Conservation (phyloP, 2,329 filamentous ascomycete species). For the Cordyceps cateniannulata region DNA sequence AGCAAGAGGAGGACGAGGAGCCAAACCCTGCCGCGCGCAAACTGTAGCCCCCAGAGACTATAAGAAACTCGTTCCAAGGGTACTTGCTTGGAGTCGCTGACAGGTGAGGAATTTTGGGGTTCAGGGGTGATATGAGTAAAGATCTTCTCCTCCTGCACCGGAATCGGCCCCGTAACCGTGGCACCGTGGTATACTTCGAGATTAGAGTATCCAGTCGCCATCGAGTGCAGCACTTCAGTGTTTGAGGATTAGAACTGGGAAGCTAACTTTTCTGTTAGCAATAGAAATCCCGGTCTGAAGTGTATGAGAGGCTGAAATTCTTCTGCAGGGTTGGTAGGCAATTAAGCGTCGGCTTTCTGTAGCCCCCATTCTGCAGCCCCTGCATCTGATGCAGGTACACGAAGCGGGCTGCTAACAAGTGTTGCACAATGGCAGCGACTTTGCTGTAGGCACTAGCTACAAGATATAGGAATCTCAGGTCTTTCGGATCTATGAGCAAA, state of each 20-base stretch:
- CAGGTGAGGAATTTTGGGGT: background rate
- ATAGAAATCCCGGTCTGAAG: background rate
- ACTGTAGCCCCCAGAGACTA: background rate
- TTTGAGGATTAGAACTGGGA: too few relatives aligned
- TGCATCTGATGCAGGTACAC: too few relatives aligned
- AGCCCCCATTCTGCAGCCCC: too few relatives aligned
- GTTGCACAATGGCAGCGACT: too few relatives aligned
- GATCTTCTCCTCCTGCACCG: background rate
- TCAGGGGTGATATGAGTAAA: background rate
- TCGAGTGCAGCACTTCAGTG: background rate
- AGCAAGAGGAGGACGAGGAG: background rate
- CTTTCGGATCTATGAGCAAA: too few relatives aligned
- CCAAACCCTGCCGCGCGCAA: background rate
- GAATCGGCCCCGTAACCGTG: background rate
- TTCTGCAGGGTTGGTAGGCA: too few relatives aligned
- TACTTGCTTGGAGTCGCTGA: background rate
- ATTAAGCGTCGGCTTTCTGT: too few relatives aligned
- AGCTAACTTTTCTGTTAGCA: background rate
- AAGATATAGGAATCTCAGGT: too few relatives aligned
- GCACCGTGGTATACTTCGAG: slow-evolving; percentile 6
- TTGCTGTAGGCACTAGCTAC: too few relatives aligned
- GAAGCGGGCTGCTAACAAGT: too few relatives aligned
- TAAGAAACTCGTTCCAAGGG: background rate
- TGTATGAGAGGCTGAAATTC: too few relatives aligned
- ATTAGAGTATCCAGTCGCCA: slow-evolving; percentile 8